phyloP scores from a whole-genome alignment of 106 monocot species.

The Posidonia australis region DNA sequence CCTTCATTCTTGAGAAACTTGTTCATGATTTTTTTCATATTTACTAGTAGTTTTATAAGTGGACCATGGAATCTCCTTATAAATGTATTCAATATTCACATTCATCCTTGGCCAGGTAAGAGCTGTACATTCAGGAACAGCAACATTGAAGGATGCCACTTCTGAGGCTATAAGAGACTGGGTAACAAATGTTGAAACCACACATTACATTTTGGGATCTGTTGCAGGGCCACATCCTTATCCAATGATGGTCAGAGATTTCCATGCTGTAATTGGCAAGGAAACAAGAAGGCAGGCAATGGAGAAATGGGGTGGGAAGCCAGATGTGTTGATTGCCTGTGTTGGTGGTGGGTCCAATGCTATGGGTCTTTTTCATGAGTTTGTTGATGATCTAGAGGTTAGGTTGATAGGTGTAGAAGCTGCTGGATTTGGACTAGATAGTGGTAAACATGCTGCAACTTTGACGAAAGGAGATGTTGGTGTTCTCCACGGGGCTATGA shows the following conservation, averaged over 20 bases:
- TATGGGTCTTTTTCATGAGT: conserved; percentile 76
- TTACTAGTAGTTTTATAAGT: too few relatives aligned
- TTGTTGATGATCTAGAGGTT: conserved; percentile 57
- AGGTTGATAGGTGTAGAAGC: conserved; percentile 74
- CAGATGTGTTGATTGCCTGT: conserved; percentile 66
- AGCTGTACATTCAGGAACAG: conserved; percentile 73
- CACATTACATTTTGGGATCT: conserved; percentile 73
- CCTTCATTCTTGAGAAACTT: too few relatives aligned
- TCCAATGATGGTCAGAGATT: conserved; percentile 84
- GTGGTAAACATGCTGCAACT: conserved; percentile 67
- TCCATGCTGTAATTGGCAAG: conserved; percentile 70
- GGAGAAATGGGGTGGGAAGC: conserved; percentile 82
- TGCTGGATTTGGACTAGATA: conserved; percentile 58
- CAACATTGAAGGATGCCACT: conserved; percentile 72
- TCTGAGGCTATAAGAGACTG: conserved; percentile 71
- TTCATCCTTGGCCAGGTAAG: conserved; percentile 24
- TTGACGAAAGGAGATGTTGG: conserved; percentile 67
- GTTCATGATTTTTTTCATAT: not conserved
- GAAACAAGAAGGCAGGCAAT: conserved; percentile 68
- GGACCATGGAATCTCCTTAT: too few relatives aligned
- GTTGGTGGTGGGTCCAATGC: conserved; percentile 81
- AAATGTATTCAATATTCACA: too few relatives aligned
- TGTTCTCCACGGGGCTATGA: conserved; percentile 71
- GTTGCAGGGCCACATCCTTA: conserved; percentile 74
- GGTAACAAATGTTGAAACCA: conserved; percentile 74